phyloP scores from a whole-genome alignment of 2,329 filamentous ascomycete species.

The Rhynchosporium graminicola region DNA sequence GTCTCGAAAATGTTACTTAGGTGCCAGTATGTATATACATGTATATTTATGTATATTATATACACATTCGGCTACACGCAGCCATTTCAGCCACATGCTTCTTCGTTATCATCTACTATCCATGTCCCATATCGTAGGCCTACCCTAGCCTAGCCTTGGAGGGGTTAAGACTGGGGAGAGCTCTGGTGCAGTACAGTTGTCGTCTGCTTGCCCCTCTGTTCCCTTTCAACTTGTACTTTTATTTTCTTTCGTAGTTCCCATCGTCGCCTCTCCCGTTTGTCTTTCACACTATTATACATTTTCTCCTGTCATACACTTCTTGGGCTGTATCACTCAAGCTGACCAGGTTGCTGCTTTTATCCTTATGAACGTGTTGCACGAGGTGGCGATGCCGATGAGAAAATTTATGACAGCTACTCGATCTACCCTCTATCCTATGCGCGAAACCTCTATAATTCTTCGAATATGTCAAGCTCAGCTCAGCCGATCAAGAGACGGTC shows the following conservation, averaged over 20 bases:
- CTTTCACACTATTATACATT: not conserved
- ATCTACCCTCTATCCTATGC: not conserved
- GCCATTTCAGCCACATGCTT: constrained; percentile 5
- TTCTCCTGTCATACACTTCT: not conserved
- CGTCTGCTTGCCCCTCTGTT: not conserved
- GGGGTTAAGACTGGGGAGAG: constrained; percentile 1
- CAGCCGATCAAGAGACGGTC: constrained; percentile 28
- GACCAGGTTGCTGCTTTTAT: not conserved
- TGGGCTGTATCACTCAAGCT: not conserved
- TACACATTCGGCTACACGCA: not conserved
- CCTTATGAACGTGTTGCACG: not conserved
- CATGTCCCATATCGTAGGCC: not conserved
- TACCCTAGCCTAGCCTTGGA: constrained; percentile 8
- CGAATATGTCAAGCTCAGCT: constrained; percentile 36
- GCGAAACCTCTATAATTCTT: not conserved
- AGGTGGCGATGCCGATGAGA: not conserved
- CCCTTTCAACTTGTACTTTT: not conserved
- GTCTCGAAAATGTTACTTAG: too few relatives aligned
- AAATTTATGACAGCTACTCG: not conserved
- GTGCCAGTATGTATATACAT: too few relatives aligned
- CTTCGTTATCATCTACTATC: not conserved
- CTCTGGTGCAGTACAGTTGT: constrained; percentile 5
- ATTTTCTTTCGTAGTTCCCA: not conserved
- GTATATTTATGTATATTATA: too few relatives aligned
- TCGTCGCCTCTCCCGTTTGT: not conserved